Base-by-base conservation (phyloP, 352 stramenopile genomes). In the Globisporangium spiculum region DNA sequence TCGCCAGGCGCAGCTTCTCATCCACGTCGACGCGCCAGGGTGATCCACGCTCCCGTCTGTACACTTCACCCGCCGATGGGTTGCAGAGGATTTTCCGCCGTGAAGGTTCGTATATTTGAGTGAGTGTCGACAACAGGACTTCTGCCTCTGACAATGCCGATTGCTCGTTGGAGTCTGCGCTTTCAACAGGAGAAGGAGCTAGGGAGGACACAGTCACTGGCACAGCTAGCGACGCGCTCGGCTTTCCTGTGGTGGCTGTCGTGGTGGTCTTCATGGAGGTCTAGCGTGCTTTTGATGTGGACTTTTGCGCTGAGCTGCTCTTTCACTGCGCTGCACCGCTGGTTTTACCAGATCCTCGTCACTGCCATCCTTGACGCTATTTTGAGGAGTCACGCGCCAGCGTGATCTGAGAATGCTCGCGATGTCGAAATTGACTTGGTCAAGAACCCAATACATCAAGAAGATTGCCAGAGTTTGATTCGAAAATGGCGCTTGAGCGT, bases 41-140 rank as follows among this genome's bases (percentile, higher is more conserved):
- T 0, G 74, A 58, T 7, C 72, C 79, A 44, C 77, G 71, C 59
- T 93, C 83, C 46, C 77, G 80, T n/a, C 60, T 71, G 66, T 92
- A 78, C n/a, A 92, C 76, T 3, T 93, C 81, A 0, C 80, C 83
- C 62, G 83, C 83, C 1, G 72, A 71, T 44, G 85, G 85, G 41
- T 93, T 93, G 59, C 78, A 84, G 2, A 59, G 20, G 18, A 93
- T 86, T 62, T 87, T 89, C n/a, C 63, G 36, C 27, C 60, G 66
- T 12, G 63, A 24, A 4, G 58, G 58, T 14, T 68, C 60, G 55
- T 64, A 54, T 16, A 24, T 48, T 4, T 30, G 27, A 26, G 36
- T 46, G 6, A 60, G 24, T 12, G 50, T 41, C 22, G 32, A 20
- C n/a, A 16, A 41, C 38, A 48, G 4, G 9, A 1, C 27, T 41